Evolutionary conservation across 2,329 filamentous ascomycete species (phyloP), one percentile per base, ranked within the genome.

Genomic region (Colletotrichum cereale): DNA sequence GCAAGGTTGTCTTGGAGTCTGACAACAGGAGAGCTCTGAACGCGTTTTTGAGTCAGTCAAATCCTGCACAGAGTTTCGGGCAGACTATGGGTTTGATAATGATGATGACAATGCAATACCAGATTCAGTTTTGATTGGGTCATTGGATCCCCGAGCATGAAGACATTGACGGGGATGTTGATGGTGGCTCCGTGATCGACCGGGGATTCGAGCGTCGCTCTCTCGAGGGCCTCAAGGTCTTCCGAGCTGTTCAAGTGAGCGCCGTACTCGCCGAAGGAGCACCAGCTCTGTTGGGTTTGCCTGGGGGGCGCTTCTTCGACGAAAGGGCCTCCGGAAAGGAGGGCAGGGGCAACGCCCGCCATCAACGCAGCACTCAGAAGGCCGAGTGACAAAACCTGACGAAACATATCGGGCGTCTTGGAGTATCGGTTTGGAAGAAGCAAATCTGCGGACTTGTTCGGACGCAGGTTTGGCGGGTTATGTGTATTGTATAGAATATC

Each of bases 151-250:
- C 61, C 61, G 36, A 63, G 12, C 5, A 63, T 12, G 26, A 63
- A 63, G 12, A 63, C 36, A 5, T 63, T 55, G n/a, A 55, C 48
- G 47, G 61, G 61, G 36, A 63, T 40, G 3, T 63, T 29, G 26
- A 63, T 63, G 1, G 26, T 10, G 47, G 44, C 18, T 12, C 6
- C 7, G 16, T 29, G 3, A 24, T 29, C 60, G 36, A n/a, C 10
- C 10, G 48, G n/a, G 36, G 24, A 10, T 50, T 62, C 24, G 47
- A 31, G 34, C 8, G 5, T 16, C 14, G 36, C 14, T 12, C 16
- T 24, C 18, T 38, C 34, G 2, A 57, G 36, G 14, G 24, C 34
- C 24, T 11, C 60, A 16, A 62, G 34, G 26, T 48, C 47, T 2
- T 38, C 60, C 34, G 36, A 62, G 16, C 21, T 36, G 18, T 62